Evolutionary conservation across 176 grass and related monocot genomes (phyloP).

Genomic region (Oryza glumipatula): DNA sequence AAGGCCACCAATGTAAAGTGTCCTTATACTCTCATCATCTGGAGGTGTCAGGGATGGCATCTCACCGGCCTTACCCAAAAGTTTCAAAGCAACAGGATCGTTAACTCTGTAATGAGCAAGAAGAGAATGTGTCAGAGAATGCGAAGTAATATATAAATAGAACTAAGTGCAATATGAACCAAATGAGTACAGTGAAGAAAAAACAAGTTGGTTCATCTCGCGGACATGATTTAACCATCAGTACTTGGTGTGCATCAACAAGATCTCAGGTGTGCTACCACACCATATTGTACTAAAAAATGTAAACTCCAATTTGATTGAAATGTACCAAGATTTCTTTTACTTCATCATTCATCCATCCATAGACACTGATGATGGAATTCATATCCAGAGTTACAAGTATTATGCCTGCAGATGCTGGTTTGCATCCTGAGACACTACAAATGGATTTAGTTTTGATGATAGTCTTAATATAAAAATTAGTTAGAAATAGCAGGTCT

Average conservation of each 20-base stretch:
- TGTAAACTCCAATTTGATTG: not conserved
- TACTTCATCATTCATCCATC: not conserved
- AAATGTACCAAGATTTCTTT: not conserved
- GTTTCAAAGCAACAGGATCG: conserved; percentile 87
- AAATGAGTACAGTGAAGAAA: not conserved
- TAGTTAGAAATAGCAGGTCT: not conserved
- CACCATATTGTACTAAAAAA: not conserved
- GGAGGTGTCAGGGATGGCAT: conserved; percentile 88
- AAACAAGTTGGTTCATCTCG: not conserved
- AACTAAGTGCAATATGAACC: conserved; percentile 2
- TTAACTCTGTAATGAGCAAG: conserved; percentile 71
- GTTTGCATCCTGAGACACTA: not conserved
- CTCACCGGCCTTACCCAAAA: conserved; percentile 91
- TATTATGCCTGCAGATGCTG: not conserved
- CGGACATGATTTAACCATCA: conserved; percentile 15
- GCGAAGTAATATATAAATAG: not conserved
- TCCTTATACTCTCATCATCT: conserved; percentile 91
- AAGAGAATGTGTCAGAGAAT: conserved; percentile 29
- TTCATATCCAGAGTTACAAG: not conserved
- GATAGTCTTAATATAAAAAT: not conserved
- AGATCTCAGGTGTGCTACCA: not conserved
- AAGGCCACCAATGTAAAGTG: conserved; percentile 89
- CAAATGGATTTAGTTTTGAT: not conserved
- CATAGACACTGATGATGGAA: not conserved
- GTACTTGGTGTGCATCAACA: not conserved